Conservation (phyloP, 2,329 filamentous ascomycete species). For the Paecilomyces formosus region DNA sequence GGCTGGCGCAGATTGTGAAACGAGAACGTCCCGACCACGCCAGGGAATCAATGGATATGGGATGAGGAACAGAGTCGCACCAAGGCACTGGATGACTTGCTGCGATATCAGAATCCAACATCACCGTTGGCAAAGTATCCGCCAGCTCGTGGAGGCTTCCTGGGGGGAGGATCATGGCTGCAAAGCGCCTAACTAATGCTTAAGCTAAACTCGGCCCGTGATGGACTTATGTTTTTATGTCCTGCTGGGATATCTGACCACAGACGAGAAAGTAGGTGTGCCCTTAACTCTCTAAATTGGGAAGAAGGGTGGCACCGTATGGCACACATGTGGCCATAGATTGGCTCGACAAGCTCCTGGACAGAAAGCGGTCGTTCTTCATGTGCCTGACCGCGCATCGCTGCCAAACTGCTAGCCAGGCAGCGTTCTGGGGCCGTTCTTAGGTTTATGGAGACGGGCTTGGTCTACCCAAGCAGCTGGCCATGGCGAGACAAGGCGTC, state of each 20-base stretch:
- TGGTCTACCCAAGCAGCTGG: not conserved
- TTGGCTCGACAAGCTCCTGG: not conserved
- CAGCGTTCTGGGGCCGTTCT: slow-evolving; percentile 1
- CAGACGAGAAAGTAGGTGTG: not conserved
- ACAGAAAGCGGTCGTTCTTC: not conserved
- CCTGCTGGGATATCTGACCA: not conserved
- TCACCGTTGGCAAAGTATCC: not conserved
- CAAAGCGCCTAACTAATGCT: not conserved
- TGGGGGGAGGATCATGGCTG: not conserved
- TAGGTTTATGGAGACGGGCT: not conserved
- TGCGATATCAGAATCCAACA: not conserved
- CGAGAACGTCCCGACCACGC: not conserved
- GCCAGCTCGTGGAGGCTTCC: not conserved
- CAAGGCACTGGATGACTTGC: not conserved
- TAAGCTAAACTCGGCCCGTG: not conserved
- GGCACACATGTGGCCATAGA: not conserved
- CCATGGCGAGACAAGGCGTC: slow-evolving; percentile 2
- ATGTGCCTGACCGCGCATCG: not conserved
- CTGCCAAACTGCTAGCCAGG: not conserved
- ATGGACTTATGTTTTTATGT: not conserved
- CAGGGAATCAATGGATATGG: not conserved
- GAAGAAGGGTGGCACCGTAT: not conserved
- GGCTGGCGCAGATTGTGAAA: slow-evolving; percentile 3
- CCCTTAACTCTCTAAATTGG: not conserved
- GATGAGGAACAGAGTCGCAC: not conserved